Conservation (phyloP, 495 filamentous ascomycete genomes). For the Terfezia boudieri region DNA sequence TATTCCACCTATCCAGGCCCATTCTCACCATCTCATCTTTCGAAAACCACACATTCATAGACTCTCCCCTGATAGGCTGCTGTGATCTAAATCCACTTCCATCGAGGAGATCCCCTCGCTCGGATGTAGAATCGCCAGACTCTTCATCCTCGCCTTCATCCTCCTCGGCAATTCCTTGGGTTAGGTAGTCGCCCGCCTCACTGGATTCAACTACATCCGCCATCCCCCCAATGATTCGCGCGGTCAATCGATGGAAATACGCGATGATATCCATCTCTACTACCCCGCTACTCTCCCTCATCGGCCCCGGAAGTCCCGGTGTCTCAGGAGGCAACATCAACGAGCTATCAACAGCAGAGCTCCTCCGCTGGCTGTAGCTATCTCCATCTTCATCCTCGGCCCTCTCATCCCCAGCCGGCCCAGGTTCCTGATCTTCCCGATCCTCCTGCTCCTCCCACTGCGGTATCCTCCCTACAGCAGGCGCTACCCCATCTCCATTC, state of each 20-base stretch:
- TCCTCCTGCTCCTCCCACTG: slow-evolving; percentile 25
- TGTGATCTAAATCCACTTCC: too few species aligned
- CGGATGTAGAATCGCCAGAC: neutral
- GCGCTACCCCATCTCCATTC: slow-evolving; percentile 20
- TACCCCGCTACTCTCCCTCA: neutral
- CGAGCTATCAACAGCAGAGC: slow-evolving; percentile 14
- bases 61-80: too few species aligned
- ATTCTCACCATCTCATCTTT: slow-evolving; percentile 52
- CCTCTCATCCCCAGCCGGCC: slow-evolving; percentile 21
- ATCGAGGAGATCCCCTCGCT: neutral
- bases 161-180: neutral
- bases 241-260: slow-evolving; percentile 78
- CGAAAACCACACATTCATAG: slow-evolving; percentile 31
- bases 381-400: slow-evolving; percentile 22
- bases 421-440: slow-evolving; percentile 13
- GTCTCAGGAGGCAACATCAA: neutral
- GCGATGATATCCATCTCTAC: slow-evolving; percentile 59
- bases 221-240: slow-evolving; percentile 42
- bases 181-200: neutral
- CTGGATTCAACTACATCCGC: slow-evolving; percentile 32
- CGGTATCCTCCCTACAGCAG: slow-evolving; percentile 19
- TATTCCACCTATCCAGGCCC: slow-evolving; percentile 77
- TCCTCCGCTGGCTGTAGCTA: slow-evolving; percentile 4
- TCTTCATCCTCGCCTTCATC: neutral
- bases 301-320: neutral